These are phyloP conservation scores for Colletotrichum salicis DNA, from an alignment of 2,329 filamentous ascomycete genomes.

Conservation along the genomic window DNA sequence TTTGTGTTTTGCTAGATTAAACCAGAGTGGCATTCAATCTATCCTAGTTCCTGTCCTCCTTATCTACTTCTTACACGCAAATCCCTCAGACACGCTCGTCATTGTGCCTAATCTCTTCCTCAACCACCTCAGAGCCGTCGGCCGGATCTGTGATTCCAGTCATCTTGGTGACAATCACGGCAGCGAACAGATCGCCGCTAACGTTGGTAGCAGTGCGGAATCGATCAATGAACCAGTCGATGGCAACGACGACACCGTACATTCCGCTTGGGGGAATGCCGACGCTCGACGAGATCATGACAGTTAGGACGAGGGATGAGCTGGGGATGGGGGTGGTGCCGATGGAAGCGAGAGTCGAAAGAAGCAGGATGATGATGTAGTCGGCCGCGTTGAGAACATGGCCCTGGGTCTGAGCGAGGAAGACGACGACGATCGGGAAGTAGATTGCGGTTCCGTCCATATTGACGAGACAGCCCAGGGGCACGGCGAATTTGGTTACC, in stretches of 20 bases:
- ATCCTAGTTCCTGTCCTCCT: background rate
- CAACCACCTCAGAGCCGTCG: constrained; percentile 22
- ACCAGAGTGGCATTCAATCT: constrained; percentile 17
- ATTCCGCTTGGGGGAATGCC: constrained; percentile 58
- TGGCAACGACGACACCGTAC: constrained; percentile 64
- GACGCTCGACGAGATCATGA: constrained; percentile 61
- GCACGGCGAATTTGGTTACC: constrained; percentile 57
- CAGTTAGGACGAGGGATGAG: constrained; percentile 60
- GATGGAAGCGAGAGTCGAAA: constrained; percentile 63
- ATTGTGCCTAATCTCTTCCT: constrained; percentile 18
- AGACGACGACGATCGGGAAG: constrained; percentile 63
- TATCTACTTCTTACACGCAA: background rate
- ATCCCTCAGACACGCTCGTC: constrained; percentile 23
- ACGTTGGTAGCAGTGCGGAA: constrained; percentile 65
- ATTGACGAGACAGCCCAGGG: constrained; percentile 60
- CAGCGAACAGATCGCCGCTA: constrained; percentile 60
- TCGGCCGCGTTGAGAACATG: constrained; percentile 53
- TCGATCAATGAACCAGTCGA: constrained; percentile 67
- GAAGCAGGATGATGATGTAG: constrained; percentile 60
- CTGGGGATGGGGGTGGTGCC: constrained; percentile 65
- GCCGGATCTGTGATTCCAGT: constrained; percentile 47
- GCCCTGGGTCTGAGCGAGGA: constrained; percentile 62
- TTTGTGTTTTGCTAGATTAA: background rate
- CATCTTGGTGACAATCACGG: constrained; percentile 50
- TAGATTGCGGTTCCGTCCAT: constrained; percentile 68